These are phyloP conservation scores for Scheffersomyces illinoinensis DNA, from an alignment of 1,139 yeast genomes.

Conservation along the genomic window DNA sequence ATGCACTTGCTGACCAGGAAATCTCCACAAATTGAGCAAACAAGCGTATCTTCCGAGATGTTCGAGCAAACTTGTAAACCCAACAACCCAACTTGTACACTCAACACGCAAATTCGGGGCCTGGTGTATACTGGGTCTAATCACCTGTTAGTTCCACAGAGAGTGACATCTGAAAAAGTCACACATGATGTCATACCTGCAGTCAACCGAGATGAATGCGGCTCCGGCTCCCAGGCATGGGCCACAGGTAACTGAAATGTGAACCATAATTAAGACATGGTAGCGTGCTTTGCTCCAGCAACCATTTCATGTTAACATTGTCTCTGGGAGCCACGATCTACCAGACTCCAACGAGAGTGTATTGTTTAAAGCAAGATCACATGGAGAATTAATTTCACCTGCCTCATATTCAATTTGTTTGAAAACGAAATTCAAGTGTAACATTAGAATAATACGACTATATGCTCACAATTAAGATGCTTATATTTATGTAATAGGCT, in stretches of 20 bases:
- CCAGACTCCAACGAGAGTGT: background rate
- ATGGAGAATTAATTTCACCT: background rate
- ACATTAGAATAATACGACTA: background rate
- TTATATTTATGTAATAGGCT: background rate
- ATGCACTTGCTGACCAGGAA: background rate
- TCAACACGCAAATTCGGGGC: background rate
- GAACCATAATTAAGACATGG: background rate
- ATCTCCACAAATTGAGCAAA: background rate
- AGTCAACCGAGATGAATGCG: background rate
- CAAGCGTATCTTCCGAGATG: background rate
- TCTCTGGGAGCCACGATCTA: background rate
- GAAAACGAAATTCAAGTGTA: background rate
- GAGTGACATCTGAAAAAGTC: background rate
- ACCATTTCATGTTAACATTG: background rate
- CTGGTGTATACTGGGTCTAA: background rate
- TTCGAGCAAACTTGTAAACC: background rate
- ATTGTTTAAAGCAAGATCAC: background rate
- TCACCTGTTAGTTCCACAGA: background rate
- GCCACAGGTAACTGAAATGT: background rate
- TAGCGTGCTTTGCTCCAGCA: background rate
- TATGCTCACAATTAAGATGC: background rate
- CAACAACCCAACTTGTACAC: background rate
- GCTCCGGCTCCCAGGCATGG: background rate
- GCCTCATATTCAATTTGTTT: background rate
- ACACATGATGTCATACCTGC: slow-evolving; percentile 7